Evolutionary conservation across 2,329 filamentous ascomycete species (phyloP), one percentile per base, ranked within the genome.

Genomic region (Pseudocercospora crystallina): DNA sequence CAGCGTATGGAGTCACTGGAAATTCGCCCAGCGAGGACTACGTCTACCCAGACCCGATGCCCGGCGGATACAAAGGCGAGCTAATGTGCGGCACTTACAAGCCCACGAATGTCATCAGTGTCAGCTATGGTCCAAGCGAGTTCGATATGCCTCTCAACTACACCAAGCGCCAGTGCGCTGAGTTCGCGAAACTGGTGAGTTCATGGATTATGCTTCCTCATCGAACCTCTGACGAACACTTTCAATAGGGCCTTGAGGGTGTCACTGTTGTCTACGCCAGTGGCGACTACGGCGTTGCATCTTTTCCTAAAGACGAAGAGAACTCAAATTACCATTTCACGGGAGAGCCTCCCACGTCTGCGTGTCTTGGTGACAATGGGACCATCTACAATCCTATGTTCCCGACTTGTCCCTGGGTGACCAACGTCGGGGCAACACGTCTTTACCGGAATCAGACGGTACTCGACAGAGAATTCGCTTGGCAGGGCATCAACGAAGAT

Each of bases 81-180:
- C 56, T 69, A 10, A 67, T 71, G 42, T 76, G 76, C 49, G 76
- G 75, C 3, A 66, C 68, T 10, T 79, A 74, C 65, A 69, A 74
- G 53, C 75, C 77, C 2, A 78, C 78, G 5, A 76, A 79, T 46
- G 78, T 81, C 2, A 73, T 83, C 51, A 77, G 74, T 32, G 76
- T 81, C 58, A 80, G 77, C 4, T 83, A 83, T 62, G 78, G 77
- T 38, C 76, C 76, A 37, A 70, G 73, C 31, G 79, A 83, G 64
- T 64, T 66, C 1, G 75, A 76, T 26, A 69, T 81, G 15, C 80
- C 80, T 0, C 62, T 71, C 4, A 69, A 68, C 57, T 83, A 83
- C 65, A 74, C 77, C 49, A 69, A 74, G 53, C 63, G 69, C 1
- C 69, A 72, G 55, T 71, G 69, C 54, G 67, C 68, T 34, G 53